Base-by-base conservation (phyloP, 768 basidiomycete species). In the Lactifluus pinguis region DNA sequence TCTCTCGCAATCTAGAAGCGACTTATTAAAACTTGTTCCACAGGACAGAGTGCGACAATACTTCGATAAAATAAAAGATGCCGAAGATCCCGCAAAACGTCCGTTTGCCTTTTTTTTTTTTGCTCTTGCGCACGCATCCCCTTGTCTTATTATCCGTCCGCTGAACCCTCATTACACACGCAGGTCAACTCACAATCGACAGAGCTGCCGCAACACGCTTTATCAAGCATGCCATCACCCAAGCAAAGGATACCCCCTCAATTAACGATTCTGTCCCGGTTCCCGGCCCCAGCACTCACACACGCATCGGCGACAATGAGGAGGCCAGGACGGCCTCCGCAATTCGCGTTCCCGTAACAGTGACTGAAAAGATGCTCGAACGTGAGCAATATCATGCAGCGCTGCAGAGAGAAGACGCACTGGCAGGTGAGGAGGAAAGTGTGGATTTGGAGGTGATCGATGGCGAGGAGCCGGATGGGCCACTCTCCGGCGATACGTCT, bases 141-240 rank as follows among this genome's bases (percentile, higher is more conserved):
- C 42, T 41, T 49, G 36, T 47, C 57, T 48, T 21, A 53, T 55
- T 45, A 52, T 52, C 2, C 19, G 17, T 52, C 17, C 21, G 7
- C 45, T 55, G 29, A 32, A 39, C 44, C 30, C 38, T 42, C 10
- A 32, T 25, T 1, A 1, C 39, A 3, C 7, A 47, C 68, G n/a
- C n/a, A 81, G 80, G 73, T 47, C 75, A 72, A 47, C 36, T 70
- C 19, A 73, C 72, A n/a, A 72, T 93, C 60, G 91, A 94, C 79
- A 89, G 87, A 71, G 83, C 75, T 25, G 91, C 88, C 13, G 91
- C 91, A 1, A 75, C 76, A 48, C 83, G 92, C 34, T 94, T 94
- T 72, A 93, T 94, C 71, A 88, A 86, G 71, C 80, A 88, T 69
- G 88, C 89, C 32, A 89, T 92, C 47, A 74, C 86, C 1, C 85